Evolutionary conservation across 148 eudicot species (phyloP).

Genomic region (Vaccinium macrocarpon): DNA sequence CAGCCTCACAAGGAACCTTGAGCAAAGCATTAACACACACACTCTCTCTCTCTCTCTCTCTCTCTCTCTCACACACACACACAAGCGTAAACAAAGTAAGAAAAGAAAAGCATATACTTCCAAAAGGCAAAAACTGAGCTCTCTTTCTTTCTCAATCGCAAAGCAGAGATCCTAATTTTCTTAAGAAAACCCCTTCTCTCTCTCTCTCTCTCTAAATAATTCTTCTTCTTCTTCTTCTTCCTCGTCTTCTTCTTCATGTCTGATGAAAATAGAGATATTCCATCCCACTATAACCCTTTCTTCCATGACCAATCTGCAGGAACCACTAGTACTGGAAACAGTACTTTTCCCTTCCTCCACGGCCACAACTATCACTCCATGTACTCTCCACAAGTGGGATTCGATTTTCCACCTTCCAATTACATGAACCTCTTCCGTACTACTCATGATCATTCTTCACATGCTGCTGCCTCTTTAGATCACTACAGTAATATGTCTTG

Average conservation of each 20-base stretch:
- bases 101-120: neutral
- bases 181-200: neutral
- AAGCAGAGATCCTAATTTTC: neutral
- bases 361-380: neutral
- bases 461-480: neutral
- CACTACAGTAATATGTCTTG: conserved; percentile 10
- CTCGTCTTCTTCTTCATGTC: conserved; percentile 12
- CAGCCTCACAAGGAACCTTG: neutral
- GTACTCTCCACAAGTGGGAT: neutral
- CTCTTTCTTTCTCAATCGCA: neutral
- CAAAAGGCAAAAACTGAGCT: neutral
- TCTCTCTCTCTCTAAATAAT: neutral
- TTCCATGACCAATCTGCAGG: neutral
- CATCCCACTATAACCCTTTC: conserved; percentile 10
- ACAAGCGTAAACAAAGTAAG: neutral
- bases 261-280: conserved; percentile 16
- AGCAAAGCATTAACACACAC: neutral
- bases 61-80: too few species aligned
- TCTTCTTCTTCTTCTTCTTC: neutral
- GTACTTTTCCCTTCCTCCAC: conserved; percentile 12
- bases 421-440: neutral
- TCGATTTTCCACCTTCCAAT: neutral
- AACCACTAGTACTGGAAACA: neutral
- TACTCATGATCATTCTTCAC: neutral
- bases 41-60: neutral